Evolutionary conservation across 1,284 basidiomycete species (phyloP), one percentile per base, ranked within the genome.

Genomic region (Microbotryum scabiosae): DNA sequence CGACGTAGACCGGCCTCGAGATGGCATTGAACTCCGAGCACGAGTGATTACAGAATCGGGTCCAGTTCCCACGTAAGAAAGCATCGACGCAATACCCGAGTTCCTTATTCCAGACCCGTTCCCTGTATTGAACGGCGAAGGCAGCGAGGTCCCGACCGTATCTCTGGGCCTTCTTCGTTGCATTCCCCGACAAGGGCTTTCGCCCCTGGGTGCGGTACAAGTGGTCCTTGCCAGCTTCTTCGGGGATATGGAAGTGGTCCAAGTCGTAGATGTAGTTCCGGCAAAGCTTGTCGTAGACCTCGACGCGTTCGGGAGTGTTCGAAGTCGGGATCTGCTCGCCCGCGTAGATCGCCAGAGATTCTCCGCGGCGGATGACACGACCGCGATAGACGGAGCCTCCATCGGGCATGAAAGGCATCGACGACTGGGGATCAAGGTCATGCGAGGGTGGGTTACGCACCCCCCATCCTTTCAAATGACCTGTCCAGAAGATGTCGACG

Each of bases 1-100:
- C 66, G 30, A 67, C 51, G 41, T 59, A 63, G 48, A 65, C 59
- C 1, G 63, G 21, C 1, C 53, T 28, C 1, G 54, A 26, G 1
- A 43, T 25, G 5, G 55, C 56, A 30, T 64, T 67, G 28, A 41
- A 58, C 6, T 36, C 61, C 21, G 26, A 2, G 45, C 66, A 67
- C 9, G 41, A 45, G 41, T 67, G 66, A 44, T 67, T 67, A n/a
- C 57, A 53, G 46, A 67, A 67, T n/a, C 66, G 63, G 12, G 63
- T 65, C 66, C 66, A 67, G 36, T 41, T 41, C 36, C 36, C 36
- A 16, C 36, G 14, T 16, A 14, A 43, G 44, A 58, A 56, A 1
- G 62, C 62, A 18, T 62, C 54, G 32, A 63, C 59, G 20, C 55
- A 59, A 44, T 57, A 62, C 10, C 36, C 36, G 36, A 41, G 36